phyloP scores from a whole-genome alignment of 169 alveolate species.

The Eimeria acervulina region DNA sequence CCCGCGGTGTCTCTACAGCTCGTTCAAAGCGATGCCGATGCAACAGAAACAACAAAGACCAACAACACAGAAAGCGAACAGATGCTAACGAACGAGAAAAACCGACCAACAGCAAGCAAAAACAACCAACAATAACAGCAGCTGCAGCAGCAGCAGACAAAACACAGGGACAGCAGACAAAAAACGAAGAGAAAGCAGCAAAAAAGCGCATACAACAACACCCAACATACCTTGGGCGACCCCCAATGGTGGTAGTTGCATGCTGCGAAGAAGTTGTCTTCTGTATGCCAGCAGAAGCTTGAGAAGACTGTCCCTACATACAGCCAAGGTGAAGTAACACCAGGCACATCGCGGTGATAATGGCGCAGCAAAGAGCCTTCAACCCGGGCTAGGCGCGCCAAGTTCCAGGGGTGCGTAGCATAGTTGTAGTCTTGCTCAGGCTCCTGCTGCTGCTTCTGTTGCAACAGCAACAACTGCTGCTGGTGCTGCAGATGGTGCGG shows the following conservation, averaged over 20 bases:
- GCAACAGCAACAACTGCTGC: slow-evolving; percentile 47
- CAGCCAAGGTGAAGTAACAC: slow-evolving; percentile 96
- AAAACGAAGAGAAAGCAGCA: not conserved
- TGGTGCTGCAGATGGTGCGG: slow-evolving; percentile 37
- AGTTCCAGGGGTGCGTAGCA: slow-evolving; percentile 89
- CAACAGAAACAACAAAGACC: not conserved
- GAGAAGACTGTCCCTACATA: slow-evolving; percentile 96
- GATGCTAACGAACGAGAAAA: not conserved
- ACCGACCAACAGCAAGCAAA: not conserved
- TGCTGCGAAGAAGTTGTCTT: slow-evolving; percentile 96
- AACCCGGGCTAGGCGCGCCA: slow-evolving; percentile 86
- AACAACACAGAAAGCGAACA: not conserved
- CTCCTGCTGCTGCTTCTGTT: slow-evolving; percentile 72
- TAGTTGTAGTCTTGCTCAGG: slow-evolving; percentile 65
- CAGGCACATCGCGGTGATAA: slow-evolving; percentile 91
- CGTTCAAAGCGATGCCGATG: not conserved
- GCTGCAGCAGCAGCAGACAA: not conserved
- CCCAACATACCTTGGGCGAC: slow-evolving; percentile 91
- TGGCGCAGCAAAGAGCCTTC: slow-evolving; percentile 91
- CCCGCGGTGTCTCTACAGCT: not conserved
- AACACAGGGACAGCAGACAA: not conserved
- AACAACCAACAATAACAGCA: not conserved
- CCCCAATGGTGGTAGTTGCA: slow-evolving; percentile 97
- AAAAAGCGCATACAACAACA: not conserved
- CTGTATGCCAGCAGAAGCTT: slow-evolving; percentile 98